Conservation (phyloP, 345 rosid genomes). For the Populus ilicifolia region DNA sequence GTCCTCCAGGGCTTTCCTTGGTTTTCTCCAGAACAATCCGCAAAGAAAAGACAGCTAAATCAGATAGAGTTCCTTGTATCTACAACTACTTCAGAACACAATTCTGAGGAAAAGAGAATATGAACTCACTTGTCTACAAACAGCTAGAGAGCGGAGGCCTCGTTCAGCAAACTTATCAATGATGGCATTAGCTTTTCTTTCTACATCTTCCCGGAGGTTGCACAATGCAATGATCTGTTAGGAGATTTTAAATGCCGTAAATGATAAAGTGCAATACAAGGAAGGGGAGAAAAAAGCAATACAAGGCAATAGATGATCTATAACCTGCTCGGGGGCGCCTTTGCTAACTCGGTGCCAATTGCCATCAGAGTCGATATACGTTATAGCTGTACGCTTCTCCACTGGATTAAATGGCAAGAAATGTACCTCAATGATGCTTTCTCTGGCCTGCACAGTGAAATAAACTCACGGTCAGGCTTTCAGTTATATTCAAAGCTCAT, state of each 20-base stretch:
- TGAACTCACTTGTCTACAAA: constrained; percentile 56
- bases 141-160: constrained; percentile 75
- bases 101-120: background rate
- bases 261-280: background rate
- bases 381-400: constrained; percentile 83
- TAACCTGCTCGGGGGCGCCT: constrained; percentile 85
- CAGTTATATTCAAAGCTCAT: background rate
- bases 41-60: background rate
- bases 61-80: background rate
- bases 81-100: background rate
- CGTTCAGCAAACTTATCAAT: constrained; percentile 87
- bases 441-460: constrained; percentile 51
- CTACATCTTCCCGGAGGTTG: constrained; percentile 55
- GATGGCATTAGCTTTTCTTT: constrained; percentile 65
- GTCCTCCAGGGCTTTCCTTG: constrained; percentile 68
- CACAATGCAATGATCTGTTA: constrained; percentile 64
- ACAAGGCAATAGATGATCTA: background rate
- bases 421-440: constrained; percentile 66
- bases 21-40: constrained; percentile 59
- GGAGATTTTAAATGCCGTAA: background rate
- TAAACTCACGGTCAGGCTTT: background rate
- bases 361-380: constrained; percentile 59
- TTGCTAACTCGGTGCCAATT: constrained; percentile 78
- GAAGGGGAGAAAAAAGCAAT: background rate
- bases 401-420: constrained; percentile 87